Base-by-base conservation (phyloP, 2,329 filamentous ascomycete species). In the Drechslerella dactyloides region DNA sequence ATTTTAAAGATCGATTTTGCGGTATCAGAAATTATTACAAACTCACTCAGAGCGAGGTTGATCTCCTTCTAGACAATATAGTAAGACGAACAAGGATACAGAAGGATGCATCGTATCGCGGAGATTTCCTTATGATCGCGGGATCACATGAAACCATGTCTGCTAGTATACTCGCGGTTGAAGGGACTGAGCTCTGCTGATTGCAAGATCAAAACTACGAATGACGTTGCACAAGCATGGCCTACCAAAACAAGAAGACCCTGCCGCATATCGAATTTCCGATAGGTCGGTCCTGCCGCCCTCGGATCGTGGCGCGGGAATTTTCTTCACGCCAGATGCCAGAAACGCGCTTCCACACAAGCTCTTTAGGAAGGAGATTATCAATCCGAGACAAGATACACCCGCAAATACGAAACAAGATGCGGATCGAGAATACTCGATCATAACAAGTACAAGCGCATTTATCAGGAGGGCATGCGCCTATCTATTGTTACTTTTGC, bases 201-300 rank as follows among this genome's bases (percentile, higher is more conserved):
- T 52, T 40, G 56, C 37, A 17, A 15, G 19, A 19, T 42, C 51
- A 17, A 27, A 21, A 42, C 37, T 15, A 42, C 37, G n/a, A 15
- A 42, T 17, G 52, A 40, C 8, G 10, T n/a, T 51, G 37, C 37
- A 57, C 44, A 64, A 33, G 27, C 27, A 42, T 64, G 19, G 44
- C 52, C 56, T 64, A 52, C 44, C 27, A 64, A 50, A 42, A 56
- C 52, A 52, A 64, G 13, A 57, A 44, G 21, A 33, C 44, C 52
- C 52, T 55, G 61, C 42, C 50, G 61, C 52, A 51, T 51, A 64
- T 64, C 53, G 27, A 64, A 64, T 64, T 56, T 64, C 61, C 61
- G 44, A 52, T 30, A 52, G 44, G 50, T 13, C 17, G 35, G 44
- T 53, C 51, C 58, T 54, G 42, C 37, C 19, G 56, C 52, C 52